Conservation (phyloP, 1,284 basidiomycete genomes). For the Ganoderma multipileum region DNA sequence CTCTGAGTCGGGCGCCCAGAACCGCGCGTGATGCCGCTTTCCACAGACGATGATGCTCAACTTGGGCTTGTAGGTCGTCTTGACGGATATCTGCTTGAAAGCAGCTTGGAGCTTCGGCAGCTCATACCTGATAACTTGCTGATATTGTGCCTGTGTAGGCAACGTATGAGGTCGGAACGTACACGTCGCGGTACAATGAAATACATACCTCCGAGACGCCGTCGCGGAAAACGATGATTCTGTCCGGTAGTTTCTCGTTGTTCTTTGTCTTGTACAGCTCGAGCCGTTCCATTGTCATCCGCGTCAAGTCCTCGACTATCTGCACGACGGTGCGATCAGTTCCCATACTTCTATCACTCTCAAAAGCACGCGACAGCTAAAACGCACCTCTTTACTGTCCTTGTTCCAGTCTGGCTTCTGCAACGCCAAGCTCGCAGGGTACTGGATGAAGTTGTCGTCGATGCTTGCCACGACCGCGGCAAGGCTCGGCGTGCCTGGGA, state of each 20-base stretch:
- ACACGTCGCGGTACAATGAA: background rate
- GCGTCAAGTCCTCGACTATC: slow-evolving; percentile 70
- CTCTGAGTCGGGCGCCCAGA: slow-evolving; percentile 58
- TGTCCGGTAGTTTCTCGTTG: slow-evolving; percentile 55
- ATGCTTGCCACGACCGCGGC: slow-evolving; percentile 79
- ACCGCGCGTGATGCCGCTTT: slow-evolving; percentile 80
- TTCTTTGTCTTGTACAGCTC: slow-evolving; percentile 62
- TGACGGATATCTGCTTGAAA: slow-evolving; percentile 57
- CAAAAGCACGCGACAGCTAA: background rate
- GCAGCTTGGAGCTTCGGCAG: slow-evolving; percentile 62
- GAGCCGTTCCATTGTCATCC: slow-evolving; percentile 77
- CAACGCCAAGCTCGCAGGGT: slow-evolving; percentile 70
- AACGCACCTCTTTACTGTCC: slow-evolving; percentile 62
- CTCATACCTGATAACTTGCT: slow-evolving; percentile 63
- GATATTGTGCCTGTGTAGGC: slow-evolving; percentile 66
- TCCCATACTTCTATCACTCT: background rate
- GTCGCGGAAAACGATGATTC: slow-evolving; percentile 76
- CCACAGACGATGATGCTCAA: slow-evolving; percentile 79
- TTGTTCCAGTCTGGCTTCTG: slow-evolving; percentile 56
- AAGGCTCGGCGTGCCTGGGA: slow-evolving; percentile 73
- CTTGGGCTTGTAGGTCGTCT: slow-evolving; percentile 60
- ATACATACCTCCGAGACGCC: slow-evolving; percentile 72
- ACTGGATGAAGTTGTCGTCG: slow-evolving; percentile 72
- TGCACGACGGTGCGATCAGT: slow-evolving; percentile 37
- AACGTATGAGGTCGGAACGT: slow-evolving; percentile 11